phyloP scores from a whole-genome alignment of 169 alveolate genomes.

The Cryptosporidium ubiquitum region DNA sequence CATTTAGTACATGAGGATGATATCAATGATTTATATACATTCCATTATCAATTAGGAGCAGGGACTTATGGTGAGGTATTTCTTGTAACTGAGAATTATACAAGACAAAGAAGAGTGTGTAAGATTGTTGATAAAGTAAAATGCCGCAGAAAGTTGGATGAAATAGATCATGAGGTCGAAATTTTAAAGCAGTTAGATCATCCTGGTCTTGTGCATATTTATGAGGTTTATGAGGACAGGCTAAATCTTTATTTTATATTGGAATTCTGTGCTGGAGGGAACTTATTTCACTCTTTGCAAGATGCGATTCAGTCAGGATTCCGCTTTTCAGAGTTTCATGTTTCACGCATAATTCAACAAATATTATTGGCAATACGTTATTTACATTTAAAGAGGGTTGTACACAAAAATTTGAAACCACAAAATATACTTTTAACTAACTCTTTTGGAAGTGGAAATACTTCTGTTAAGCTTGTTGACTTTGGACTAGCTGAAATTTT shows the following conservation, averaged over 20 bases:
- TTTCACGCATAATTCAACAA: constrained; percentile 80
- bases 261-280: constrained; percentile 82
- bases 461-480: constrained; percentile 84
- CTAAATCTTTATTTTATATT: constrained; percentile 77
- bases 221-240: constrained; percentile 81
- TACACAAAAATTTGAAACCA: constrained; percentile 82
- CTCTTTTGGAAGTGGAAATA: constrained; percentile 66
- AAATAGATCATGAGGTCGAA: constrained; percentile 76
- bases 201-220: constrained; percentile 79
- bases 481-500: constrained; percentile 85
- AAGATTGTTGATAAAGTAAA: constrained; percentile 53
- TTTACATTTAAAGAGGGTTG: constrained; percentile 80
- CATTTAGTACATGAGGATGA: constrained; percentile 53
- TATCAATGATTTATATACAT: constrained; percentile 50
- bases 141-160: constrained; percentile 31
- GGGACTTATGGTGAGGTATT: constrained; percentile 63
- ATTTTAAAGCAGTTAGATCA: constrained; percentile 79
- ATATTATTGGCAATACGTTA: constrained; percentile 80
- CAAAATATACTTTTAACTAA: constrained; percentile 66
- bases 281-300: constrained; percentile 58
- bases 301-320: constrained; percentile 76
- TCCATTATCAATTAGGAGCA: constrained; percentile 47
- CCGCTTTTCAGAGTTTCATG: constrained; percentile 79
- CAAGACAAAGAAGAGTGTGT: constrained; percentile 54
- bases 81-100: constrained; percentile 55